Evolutionary conservation across 2,329 filamentous ascomycete genomes (phyloP), one percentile per base, ranked within the genome.

Genomic region (Mycosphaerelloides madeirae): DNA sequence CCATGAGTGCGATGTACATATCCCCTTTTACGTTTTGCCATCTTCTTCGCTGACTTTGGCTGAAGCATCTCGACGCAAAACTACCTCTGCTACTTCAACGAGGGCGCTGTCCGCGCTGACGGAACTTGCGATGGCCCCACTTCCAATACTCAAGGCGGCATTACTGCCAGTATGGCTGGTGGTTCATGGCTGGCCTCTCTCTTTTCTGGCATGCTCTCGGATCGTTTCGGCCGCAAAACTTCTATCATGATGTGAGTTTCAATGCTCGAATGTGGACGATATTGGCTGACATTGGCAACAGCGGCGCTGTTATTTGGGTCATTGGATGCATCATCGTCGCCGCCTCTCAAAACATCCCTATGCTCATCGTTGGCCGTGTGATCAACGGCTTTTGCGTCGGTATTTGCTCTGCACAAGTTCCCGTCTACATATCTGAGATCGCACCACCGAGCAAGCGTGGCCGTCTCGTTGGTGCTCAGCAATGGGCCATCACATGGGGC

Each of bases 351-450:
- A 80, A 81, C 58, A 77, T 88, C 32, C 74, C 70, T 20, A 87
- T 88, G 82, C 74, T 90, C 14, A 79, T 85, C 48, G 77, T 77
- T 2, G 85, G 85, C 3, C 80, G 86, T 50, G 68, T 84, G 50
- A 78, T 89, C 63, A 83, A 84, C 50, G 85, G 85, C 32, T 59
- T 87, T 54, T 81, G 80, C 44, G 83, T 89, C 44, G 85, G 85
- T 50, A 86, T 89, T 55, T 80, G 80, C 51, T 83, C 79, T 31
- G 78, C 80, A 6, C 80, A 86, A 55, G 83, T 83, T 2, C 80
- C 81, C 3, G 80, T 85, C 25, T 85, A 85, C 59, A 76, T 85
- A 16, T 76, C 80, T 16, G 83, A 86, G 60, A 72, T 85, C 22
- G 78, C 82, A 14, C 77, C 77, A 36, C 73, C 75, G 1, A 65